Evolutionary conservation across 2,329 filamentous ascomycete species (phyloP), one percentile per base, ranked within the genome.

Genomic region (Elsinoe arachidis): DNA sequence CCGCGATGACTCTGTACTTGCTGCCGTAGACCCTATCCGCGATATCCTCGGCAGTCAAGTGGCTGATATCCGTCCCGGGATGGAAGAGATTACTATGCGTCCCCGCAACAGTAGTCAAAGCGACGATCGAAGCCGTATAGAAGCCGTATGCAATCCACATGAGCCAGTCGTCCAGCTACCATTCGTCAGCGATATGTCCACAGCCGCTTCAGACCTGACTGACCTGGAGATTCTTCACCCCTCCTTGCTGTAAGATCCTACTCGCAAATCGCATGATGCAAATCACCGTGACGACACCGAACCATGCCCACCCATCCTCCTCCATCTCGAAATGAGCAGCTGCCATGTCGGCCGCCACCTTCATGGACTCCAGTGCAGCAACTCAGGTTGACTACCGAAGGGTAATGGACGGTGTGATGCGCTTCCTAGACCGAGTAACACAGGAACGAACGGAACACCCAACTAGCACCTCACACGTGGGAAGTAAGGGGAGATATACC

Each of bases 71-170:
- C 62, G 72, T 76, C 23, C 69, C 69, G 0, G 71, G 70, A 0
- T 73, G 72, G n/a, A 76, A 63, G 0, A 78, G 70, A 51, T 77
- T 77, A 6, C 71, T 74, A 23, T 68, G 66, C 2, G 68, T 65
- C 55, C 70, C 66, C 5, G 69, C 65, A 57, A 75, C 73, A 44
- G 70, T 69, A 61, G 76, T 77, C 61, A 75, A 71, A n/a, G 71
- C 70, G 11, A 74, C 72, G 33, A 84, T 72, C 17, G 80, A 71
- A 4, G 71, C 70, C 33, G 77, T 79, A 59, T 82, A 78, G 49
- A 70, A 70, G 11, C 69, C 70, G 60, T 78, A 69, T 6, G 77
- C 74, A 56, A 81, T 70, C 7, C 78, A 41, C 79, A 83, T 83
- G 21, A 80, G 69, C 63, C 76, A 82, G 64, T 84, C 81, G 62